phyloP scores from a whole-genome alignment of 768 basidiomycete species.

The Sarcomyxa edulis region DNA sequence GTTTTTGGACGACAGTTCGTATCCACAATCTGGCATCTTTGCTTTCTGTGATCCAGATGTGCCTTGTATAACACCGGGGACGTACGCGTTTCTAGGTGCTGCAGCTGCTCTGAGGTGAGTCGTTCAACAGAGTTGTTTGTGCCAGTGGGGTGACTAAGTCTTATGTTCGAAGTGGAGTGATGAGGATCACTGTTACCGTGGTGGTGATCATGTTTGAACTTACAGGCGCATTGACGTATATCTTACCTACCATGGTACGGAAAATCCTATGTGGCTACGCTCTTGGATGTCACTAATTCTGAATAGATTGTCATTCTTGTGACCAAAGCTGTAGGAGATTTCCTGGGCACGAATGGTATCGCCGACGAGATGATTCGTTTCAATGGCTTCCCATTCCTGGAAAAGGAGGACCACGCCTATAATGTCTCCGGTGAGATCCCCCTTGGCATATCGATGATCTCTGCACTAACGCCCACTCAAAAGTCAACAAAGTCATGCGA shows the following conservation, averaged over 20 bases:
- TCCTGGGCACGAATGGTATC: constrained; percentile 88
- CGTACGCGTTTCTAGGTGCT: constrained; percentile 95
- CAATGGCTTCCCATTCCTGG: constrained; percentile 95
- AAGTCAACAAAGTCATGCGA: constrained; percentile 90
- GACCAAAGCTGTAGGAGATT: constrained; percentile 95
- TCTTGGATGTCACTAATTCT: constrained; percentile 1
- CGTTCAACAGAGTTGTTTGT: background rate
- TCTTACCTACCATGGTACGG: constrained; percentile 92
- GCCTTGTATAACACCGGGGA: constrained; percentile 97
- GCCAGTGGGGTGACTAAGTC: constrained; percentile 1
- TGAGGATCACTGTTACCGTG: constrained; percentile 95
- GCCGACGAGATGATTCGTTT: constrained; percentile 97
- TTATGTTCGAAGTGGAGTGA: constrained; percentile 66
- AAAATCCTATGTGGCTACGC: background rate
- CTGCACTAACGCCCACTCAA: background rate
- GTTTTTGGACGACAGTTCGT: too few species aligned
- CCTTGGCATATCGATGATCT: constrained; percentile 1
- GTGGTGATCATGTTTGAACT: constrained; percentile 99
- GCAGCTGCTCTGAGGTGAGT: constrained; percentile 88
- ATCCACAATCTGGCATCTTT: constrained; percentile 83
- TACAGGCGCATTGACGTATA: constrained; percentile 95
- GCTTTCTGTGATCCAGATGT: constrained; percentile 86
- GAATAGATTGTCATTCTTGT: constrained; percentile 89
- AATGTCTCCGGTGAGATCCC: constrained; percentile 73
- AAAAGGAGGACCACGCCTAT: constrained; percentile 91